Percentiles rank a stretch among this genome's conserved stretches.
phyloP scores from a whole-genome alignment of 768 basidiomycete species.

The Suillus fuscotomentosus region DNA sequence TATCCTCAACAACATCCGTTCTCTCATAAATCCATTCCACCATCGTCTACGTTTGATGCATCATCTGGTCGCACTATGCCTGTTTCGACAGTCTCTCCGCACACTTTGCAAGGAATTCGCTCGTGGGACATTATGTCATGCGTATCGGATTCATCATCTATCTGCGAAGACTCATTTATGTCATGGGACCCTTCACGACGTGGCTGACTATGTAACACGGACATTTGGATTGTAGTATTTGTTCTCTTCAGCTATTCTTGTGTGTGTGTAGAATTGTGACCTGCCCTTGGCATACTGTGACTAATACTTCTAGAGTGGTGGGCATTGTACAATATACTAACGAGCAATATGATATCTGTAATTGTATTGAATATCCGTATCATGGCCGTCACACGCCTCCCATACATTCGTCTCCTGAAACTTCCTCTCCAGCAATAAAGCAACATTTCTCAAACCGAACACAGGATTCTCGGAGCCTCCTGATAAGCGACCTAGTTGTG shows the following conservation, averaged over 20 bases:
- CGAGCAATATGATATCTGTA: neutral
- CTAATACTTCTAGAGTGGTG: no score
- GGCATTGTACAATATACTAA: neutral
- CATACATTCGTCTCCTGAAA: neutral
- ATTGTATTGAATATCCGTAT: neutral
- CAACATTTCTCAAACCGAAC: neutral
- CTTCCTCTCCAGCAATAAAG: neutral
- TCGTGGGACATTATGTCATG: slow-evolving; percentile 19
- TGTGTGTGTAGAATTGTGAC: neutral
- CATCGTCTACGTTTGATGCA: slow-evolving; percentile 1
- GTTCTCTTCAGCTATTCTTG: neutral
- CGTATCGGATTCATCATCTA: slow-evolving; percentile 28
- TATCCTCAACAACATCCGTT: slow-evolving; percentile 15
- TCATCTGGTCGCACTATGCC: slow-evolving; percentile 10
- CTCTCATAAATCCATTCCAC: slow-evolving; percentile 1
- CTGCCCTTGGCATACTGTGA: neutral
- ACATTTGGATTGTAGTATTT: neutral
- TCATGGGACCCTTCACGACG: slow-evolving; percentile 54
- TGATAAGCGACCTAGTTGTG: slow-evolving; percentile 6
- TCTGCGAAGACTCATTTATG: slow-evolving; percentile 60
- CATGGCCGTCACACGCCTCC: neutral
- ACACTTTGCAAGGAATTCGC: slow-evolving; percentile 15
- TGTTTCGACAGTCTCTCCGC: slow-evolving; percentile 19
- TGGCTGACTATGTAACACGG: slow-evolving; percentile 12
- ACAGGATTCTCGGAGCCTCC: neutral